phyloP scores from a whole-genome alignment of 192 early-diverging fungal species.

The Haplosporangium gracile region DNA sequence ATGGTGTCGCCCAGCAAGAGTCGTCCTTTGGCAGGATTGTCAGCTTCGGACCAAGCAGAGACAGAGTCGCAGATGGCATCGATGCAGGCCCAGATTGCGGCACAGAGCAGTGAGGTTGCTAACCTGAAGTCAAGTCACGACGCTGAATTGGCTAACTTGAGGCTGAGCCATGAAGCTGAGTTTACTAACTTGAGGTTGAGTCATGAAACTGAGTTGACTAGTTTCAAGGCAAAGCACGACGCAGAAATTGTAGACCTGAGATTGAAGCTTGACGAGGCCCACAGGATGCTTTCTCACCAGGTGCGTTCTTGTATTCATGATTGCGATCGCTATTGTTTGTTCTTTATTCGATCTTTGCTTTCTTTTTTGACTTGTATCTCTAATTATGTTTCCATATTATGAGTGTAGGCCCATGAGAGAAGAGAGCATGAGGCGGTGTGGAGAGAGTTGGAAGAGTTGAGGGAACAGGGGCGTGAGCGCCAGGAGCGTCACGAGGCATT shows the following conservation, averaged over 20 bases:
- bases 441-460: conserved; percentile 5
- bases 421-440: conserved; percentile 21
- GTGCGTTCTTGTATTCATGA: conserved; percentile 1
- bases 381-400: not conserved
- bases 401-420: conserved; percentile 20
- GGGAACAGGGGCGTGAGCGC: conserved; percentile 12
- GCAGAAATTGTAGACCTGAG: conserved; percentile 32
- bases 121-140: conserved; percentile 16
- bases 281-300: conserved; percentile 16
- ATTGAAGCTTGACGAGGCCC: conserved; percentile 21
- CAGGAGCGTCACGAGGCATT: conserved; percentile 57
- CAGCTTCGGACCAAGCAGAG: conserved; percentile 23
- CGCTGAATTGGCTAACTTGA: not conserved
- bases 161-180: conserved; percentile 18
- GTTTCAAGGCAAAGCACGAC: conserved; percentile 23
- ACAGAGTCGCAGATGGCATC: conserved; percentile 46
- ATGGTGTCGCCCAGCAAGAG: conserved; percentile 25
- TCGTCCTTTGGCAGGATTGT: not conserved
- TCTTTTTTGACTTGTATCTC: not conserved
- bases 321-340: not conserved
- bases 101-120: conserved; percentile 26
- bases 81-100: conserved; percentile 36
- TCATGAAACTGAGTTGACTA: conserved; percentile 25
- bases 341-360: not conserved
- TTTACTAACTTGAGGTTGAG: conserved; percentile 23